Evolutionary conservation across 257 asterid species (phyloP), one percentile per base, ranked within the genome.

Genomic region (Lavandula angustifolia): DNA sequence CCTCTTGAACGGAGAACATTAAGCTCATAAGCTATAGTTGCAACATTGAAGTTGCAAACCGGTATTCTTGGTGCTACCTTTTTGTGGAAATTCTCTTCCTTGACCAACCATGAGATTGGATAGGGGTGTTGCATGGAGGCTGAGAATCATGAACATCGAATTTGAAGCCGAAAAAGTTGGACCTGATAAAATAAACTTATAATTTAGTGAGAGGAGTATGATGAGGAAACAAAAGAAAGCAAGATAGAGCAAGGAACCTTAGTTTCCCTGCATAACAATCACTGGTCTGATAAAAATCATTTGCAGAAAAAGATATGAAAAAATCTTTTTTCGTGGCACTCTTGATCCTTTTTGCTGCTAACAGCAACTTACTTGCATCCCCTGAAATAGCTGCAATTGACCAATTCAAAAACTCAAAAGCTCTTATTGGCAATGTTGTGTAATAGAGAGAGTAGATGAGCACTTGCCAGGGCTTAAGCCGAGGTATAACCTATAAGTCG

Each of bases 1-100:
- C 95, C 94, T 73, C 91, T 75, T 3, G 91, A 72, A n/a, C 85
- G 88, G 67, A 84, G 91, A 70, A 86, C 84, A 18, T 86, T 84
- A 75, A 87, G 79, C 72, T 82, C 85, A 47, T 87, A 87, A 32
- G 80, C 73, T 76, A 87, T 64, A 7, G 85, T 80, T 34, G 82
- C 95, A 67, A 80, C 79, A 27, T 75, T 76, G 22, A 74, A 76
- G 72, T 78, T 78, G 73, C 87, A 66, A 34, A 64, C 43, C 9
- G 84, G 84, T 16, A 65, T 70, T 47, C 75, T 77, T 7, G 78
- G 84, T 4, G 80, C 48, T 33, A 75, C 85, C 64, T 76, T 84
- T 78, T 82, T n/a, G 77, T 9, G 7, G 77, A 68, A 43, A 78
- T 75, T 58, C 75, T 71, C 72, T 72, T 73, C 48, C 58, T 31